Evolutionary conservation across 805 yeast species (phyloP).

Genomic region (Suhomyces prunicola): DNA sequence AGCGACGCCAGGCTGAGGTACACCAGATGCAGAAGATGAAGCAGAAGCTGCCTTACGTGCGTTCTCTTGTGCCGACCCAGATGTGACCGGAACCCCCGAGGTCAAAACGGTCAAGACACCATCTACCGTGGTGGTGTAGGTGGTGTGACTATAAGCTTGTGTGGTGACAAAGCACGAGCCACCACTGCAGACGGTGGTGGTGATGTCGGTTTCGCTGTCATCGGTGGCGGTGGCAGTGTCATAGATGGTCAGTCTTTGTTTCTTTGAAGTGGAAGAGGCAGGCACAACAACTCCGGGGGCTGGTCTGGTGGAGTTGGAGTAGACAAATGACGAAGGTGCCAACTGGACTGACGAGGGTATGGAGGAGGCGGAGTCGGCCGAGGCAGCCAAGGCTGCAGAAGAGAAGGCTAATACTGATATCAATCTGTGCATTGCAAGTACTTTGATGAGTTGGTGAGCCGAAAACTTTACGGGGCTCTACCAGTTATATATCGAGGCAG

Average conservation of each 20-base stretch:
- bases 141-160: slow-evolving; percentile 26
- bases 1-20: slow-evolving; percentile 2
- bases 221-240: slow-evolving; percentile 25
- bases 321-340: slow-evolving; percentile 9
- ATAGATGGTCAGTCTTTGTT: slow-evolving; percentile 15
- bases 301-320: background rate
- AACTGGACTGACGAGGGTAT: background rate
- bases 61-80: background rate
- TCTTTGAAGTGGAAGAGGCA: slow-evolving; percentile 2
- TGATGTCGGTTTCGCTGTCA: slow-evolving; percentile 12
- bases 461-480: background rate
- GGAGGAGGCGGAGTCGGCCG: background rate
- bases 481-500: background rate
- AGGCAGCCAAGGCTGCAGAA: slow-evolving; percentile 1
- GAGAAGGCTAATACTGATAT: slow-evolving; percentile 4
- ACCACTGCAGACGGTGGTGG: slow-evolving; percentile 32
- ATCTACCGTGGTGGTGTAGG: slow-evolving; percentile 36
- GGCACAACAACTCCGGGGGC: background rate
- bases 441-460: background rate
- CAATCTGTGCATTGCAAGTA: slow-evolving; percentile 1
- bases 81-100: slow-evolving; percentile 25
- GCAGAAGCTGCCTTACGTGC: background rate
- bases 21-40: slow-evolving; percentile 1
- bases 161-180: slow-evolving; percentile 34
- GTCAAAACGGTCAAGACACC: slow-evolving; percentile 40